phyloP scores from a whole-genome alignment of 371 early-diverging fungal genomes.

The Mortierella sp. region DNA sequence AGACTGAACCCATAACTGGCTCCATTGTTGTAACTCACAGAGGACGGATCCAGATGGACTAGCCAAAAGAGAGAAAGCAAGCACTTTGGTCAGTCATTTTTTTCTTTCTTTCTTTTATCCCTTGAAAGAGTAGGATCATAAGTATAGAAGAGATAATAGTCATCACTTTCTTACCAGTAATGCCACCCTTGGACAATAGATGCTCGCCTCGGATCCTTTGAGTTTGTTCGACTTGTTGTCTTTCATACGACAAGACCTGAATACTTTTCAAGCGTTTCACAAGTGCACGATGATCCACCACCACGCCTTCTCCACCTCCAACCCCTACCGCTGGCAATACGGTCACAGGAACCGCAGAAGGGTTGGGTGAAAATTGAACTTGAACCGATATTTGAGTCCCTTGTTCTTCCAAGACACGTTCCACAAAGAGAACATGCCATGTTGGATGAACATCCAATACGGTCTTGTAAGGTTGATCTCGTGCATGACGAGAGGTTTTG shows the following conservation, averaged over 20 bases:
- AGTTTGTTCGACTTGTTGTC: constrained; percentile 38
- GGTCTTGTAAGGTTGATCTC: constrained; percentile 16
- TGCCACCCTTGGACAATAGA: constrained; percentile 29
- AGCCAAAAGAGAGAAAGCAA: background rate
- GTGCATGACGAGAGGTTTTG: constrained; percentile 22
- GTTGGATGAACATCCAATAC: constrained; percentile 41
- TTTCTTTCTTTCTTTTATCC: background rate
- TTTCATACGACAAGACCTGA: constrained; percentile 41
- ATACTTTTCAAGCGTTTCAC: constrained; percentile 22
- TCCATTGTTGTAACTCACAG: constrained; percentile 32
- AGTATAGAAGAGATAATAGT: background rate
- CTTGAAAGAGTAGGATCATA: no score
- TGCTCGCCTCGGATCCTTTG: constrained; percentile 27
- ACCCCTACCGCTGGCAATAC: no score
- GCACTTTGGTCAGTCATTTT: background rate
- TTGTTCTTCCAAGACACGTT: constrained; percentile 23
- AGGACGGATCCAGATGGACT: constrained; percentile 41
- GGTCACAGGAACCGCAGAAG: background rate
- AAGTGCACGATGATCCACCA: constrained; percentile 12
- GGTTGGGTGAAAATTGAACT: constrained; percentile 41
- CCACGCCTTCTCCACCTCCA: background rate
- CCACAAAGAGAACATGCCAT: constrained; percentile 51
- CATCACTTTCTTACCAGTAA: constrained; percentile 36
- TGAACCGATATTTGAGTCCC: constrained; percentile 21
- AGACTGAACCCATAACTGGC: constrained; percentile 51